Percentiles rank a stretch among this genome's conserved stretches.
phyloP scores from a whole-genome alignment of 2,329 filamentous ascomycete genomes.

The Cephalotrichum gorgonifer region DNA sequence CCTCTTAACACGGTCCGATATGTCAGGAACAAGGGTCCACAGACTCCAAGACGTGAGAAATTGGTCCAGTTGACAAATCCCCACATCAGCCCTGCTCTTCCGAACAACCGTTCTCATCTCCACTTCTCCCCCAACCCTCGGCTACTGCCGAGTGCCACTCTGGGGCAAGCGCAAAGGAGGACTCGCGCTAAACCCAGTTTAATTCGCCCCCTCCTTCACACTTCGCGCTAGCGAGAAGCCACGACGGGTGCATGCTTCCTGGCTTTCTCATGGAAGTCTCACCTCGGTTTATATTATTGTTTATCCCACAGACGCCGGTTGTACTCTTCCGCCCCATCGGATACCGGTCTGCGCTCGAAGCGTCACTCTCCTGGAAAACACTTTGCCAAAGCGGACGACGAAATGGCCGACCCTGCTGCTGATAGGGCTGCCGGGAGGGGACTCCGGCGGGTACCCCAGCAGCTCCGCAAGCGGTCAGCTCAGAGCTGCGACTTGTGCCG shows the following conservation, averaged over 20 bases:
- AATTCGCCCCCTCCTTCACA: not conserved
- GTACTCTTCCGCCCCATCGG: not conserved
- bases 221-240: not conserved
- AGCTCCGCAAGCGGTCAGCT: slow-evolving; percentile 21
- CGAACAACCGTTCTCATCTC: not conserved
- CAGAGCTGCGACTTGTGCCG: slow-evolving; percentile 25
- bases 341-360: not conserved
- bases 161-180: not conserved
- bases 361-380: not conserved
- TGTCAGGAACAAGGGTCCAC: not conserved
- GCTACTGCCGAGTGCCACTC: not conserved
- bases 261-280: not conserved
- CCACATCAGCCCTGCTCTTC: not conserved
- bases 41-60: not conserved
- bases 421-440: slow-evolving; percentile 15
- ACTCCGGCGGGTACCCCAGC: slow-evolving; percentile 21
- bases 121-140: not conserved
- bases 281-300: not conserved
- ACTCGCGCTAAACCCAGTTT: not conserved
- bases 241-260: not conserved
- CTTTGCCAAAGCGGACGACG: not conserved
- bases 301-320: not conserved
- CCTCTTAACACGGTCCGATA: not conserved
- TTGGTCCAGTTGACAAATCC: not conserved
- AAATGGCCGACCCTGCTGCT: not conserved